phyloP scores from a whole-genome alignment of 2,329 filamentous ascomycete species.

The Claviceps sp. region DNA sequence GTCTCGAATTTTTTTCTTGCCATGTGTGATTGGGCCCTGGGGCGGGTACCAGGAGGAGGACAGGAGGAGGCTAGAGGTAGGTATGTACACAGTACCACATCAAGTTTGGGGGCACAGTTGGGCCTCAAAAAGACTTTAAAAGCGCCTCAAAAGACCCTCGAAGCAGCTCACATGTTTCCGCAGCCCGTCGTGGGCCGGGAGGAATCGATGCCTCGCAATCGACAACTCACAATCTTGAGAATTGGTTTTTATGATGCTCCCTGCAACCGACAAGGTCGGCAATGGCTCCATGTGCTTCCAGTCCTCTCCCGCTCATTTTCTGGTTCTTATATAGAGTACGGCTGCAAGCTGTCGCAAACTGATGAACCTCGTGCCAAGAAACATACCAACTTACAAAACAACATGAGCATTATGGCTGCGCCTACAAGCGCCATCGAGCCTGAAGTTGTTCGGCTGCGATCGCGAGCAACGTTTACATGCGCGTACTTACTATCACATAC shows the following conservation, averaged over 20 bases:
- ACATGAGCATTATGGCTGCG: too few relatives aligned
- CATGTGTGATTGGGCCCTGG: conserved; percentile 23
- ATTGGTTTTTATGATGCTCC: too few relatives aligned
- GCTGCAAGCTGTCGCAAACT: neutral
- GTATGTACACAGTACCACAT: too few relatives aligned
- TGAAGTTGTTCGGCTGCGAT: neutral
- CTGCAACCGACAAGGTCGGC: neutral
- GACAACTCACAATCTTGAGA: too few relatives aligned
- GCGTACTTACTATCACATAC: neutral
- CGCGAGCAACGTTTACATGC: neutral
- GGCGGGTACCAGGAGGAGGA: conserved; percentile 6
- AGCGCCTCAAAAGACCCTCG: too few relatives aligned
- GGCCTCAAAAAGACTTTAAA: too few relatives aligned
- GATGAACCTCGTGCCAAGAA: neutral
- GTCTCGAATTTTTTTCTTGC: conserved; percentile 24
- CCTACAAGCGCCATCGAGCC: neutral
- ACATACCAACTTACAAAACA: neutral
- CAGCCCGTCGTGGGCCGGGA: too few relatives aligned
- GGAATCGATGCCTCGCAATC: too few relatives aligned
- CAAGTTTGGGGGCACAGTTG: too few relatives aligned
- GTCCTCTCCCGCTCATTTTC: neutral
- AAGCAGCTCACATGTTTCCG: too few relatives aligned
- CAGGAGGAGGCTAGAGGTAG: neutral
- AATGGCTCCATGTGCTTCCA: neutral
- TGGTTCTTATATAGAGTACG: too few relatives aligned